Percentiles rank a stretch among this genome's conserved stretches.
Evolutionary conservation across 2,329 filamentous ascomycete species (phyloP).

Genomic region (Lithohypha guttulata): DNA sequence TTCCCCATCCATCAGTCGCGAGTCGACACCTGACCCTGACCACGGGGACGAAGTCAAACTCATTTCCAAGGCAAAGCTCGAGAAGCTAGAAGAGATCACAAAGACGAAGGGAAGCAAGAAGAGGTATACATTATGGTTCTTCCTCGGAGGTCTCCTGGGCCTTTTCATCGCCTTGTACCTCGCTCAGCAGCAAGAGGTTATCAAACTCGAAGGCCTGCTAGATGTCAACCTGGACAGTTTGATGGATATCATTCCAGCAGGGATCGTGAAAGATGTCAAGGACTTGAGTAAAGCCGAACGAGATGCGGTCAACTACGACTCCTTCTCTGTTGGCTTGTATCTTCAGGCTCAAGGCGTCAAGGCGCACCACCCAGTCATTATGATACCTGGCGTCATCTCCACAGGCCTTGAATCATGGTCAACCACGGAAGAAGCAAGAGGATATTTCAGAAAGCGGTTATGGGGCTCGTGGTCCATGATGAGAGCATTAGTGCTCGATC

Average conservation of each 20-base stretch:
- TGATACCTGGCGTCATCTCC: slow-evolving; percentile 96
- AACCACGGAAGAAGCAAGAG: slow-evolving; percentile 69
- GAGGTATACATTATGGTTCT: slow-evolving; percentile 70
- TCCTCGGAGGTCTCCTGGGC: slow-evolving; percentile 80
- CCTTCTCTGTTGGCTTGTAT: slow-evolving; percentile 81
- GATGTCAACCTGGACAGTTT: slow-evolving; percentile 72
- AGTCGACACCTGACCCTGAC: slow-evolving; percentile 18
- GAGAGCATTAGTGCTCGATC: slow-evolving; percentile 83
- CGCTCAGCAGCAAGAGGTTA: slow-evolving; percentile 77
- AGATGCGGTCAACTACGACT: slow-evolving; percentile 81
- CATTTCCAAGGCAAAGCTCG: slow-evolving; percentile 41
- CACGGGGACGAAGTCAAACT: slow-evolving; percentile 37
- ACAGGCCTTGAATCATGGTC: slow-evolving; percentile 96
- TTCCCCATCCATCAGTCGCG: slow-evolving; percentile 18
- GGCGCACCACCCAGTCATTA: slow-evolving; percentile 81
- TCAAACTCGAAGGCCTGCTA: slow-evolving; percentile 64
- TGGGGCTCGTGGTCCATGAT: slow-evolving; percentile 99
- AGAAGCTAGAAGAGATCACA: slow-evolving; percentile 28
- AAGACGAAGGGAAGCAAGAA: slow-evolving; percentile 49
- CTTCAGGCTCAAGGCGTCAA: slow-evolving; percentile 68
- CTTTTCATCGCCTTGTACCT: slow-evolving; percentile 83
- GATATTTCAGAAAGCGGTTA: slow-evolving; percentile 85
- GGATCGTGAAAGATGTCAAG: slow-evolving; percentile 72
- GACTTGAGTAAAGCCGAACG: slow-evolving; percentile 83
- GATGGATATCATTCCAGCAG: slow-evolving; percentile 77